Conservation (phyloP, 148 eudicot genomes). For the Vaccinium darrowii region DNA sequence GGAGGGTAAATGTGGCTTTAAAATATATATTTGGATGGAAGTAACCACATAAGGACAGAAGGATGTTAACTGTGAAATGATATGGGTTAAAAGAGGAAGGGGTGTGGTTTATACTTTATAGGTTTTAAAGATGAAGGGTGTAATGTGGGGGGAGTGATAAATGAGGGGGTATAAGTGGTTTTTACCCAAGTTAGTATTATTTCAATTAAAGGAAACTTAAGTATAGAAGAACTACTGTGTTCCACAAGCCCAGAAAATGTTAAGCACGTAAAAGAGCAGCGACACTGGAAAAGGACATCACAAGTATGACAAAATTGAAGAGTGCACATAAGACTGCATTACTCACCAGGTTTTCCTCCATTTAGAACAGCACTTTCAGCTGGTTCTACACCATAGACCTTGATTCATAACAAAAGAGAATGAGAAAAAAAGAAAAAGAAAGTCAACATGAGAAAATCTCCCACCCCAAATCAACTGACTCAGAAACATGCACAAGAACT, state of each 20-base stretch:
- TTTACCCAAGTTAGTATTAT: too few relatives aligned
- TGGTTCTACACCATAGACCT: conserved; percentile 84
- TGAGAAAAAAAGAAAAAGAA: background rate
- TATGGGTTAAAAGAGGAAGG: too few relatives aligned
- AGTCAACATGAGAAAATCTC: conserved; percentile 8
- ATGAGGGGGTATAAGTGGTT: too few relatives aligned
- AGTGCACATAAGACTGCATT: background rate
- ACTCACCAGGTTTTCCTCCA: conserved; percentile 78
- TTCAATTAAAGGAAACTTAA: background rate
- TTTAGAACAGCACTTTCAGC: conserved; percentile 76
- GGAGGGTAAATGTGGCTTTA: too few relatives aligned
- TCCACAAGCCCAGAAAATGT: background rate
- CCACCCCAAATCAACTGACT: background rate
- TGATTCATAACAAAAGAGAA: conserved; percentile 10
- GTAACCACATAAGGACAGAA: too few relatives aligned
- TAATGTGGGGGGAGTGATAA: too few relatives aligned
- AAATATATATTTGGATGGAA: too few relatives aligned
- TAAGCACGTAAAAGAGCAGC: background rate
- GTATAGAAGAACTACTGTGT: background rate
- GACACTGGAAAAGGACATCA: background rate
- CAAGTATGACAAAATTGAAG: background rate
- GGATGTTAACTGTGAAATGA: too few relatives aligned
- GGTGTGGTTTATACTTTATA: too few relatives aligned
- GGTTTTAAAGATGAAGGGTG: too few relatives aligned
- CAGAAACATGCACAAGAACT: background rate